Base-by-base conservation (phyloP, 257 asterid species). In the Fraxinus anomala region DNA sequence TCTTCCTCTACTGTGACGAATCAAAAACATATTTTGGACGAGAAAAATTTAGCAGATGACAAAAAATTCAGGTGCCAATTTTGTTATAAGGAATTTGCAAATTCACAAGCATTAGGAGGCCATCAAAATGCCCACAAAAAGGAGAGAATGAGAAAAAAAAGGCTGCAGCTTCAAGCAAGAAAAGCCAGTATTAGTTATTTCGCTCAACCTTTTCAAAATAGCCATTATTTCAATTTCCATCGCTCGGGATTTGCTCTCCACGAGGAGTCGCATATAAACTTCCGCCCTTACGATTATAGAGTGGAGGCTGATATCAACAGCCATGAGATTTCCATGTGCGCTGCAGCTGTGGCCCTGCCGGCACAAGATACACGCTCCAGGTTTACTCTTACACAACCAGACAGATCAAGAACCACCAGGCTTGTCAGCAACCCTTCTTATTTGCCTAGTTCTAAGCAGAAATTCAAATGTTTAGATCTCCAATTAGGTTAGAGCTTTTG, bases 101-200 rank as follows among this genome's bases (percentile, higher is more conserved):
- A 92, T 81, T 91, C 99, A 14, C 99, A 94, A 44, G 99, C 99
- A 40, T 83, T 94, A 40, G 99, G 99, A 23, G 99, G 99, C 0
- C 99, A 94, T 76, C 98, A 94, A 77, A 94, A 94, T 86, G 98
- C 98, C 11, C 98, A 94, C 83, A 94, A 92, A 78, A 94, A 92
- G 87, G 98, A 94, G 70, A 92, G 99, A 72, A 54, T 94, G 96
- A 91, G 82, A 92, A 92, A 91, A 21, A 94, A 94, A 61, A 89
- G 88, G 84, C 37, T 91, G 47, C 97, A 91, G 68, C 88, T 91
- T 75, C 97, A 92, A 87, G 97, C 90, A 88, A 92, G 94, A 80
- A 90, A 87, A 76, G 93, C 93, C 17, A 88, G 82, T 83, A 77
- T 90, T 73, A 88, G 80, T 80, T 86, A 83, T 77, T 91, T 83